Evolutionary conservation across 2,329 filamentous ascomycete genomes (phyloP), one percentile per base, ranked within the genome.

Genomic region (Pestalotiopsis sp.): DNA sequence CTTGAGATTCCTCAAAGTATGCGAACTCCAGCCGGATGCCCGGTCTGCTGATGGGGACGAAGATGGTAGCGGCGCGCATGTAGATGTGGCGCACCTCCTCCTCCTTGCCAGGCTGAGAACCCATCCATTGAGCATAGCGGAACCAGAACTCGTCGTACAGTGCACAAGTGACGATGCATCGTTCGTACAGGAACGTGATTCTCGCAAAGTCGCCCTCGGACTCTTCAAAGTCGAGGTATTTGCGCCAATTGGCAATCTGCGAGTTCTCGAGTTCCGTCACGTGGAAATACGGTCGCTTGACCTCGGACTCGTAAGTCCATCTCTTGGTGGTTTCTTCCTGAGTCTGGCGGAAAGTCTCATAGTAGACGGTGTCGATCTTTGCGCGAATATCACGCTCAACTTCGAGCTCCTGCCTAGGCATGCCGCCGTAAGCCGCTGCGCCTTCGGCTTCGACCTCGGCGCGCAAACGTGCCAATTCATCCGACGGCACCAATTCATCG

Each of bases 111-210:
- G 89, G 82, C 77, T 97, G 93, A 0, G 90, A 90, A 69, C 88
- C 86, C 93, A 98, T 97, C 96, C 96, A 99, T 56, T 95, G 87
- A 17, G 92, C 93, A 80, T 97, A 99, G n/a, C 96, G 92, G 75
- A 97, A 90, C 96, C 96, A 99, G 80, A 98, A 97, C 77, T 98
- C 95, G 64, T 98, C 95, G 77, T 99, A 98, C 73, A 97, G 92
- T 17, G 96, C 95, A 76, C 93, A 97, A 0, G 94, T 95, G 45
- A 97, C 93, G 66, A 99, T 82, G 75, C 95, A 98, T 65, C 96
- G 91, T 83, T 99, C 96, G 78, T 99, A 98, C 39, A 99, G 83
- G 76, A 96, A 96, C 5, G 92, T 88, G 60, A 87, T 91, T 69
- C 96, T 89, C 14, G 85, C 81, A 73, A 90, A 93, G 72, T 95